Percentiles rank a stretch among this genome's conserved stretches.
Evolutionary conservation across 306 rosid genomes (phyloP).

Genomic region (Acacia crassicarpa): DNA sequence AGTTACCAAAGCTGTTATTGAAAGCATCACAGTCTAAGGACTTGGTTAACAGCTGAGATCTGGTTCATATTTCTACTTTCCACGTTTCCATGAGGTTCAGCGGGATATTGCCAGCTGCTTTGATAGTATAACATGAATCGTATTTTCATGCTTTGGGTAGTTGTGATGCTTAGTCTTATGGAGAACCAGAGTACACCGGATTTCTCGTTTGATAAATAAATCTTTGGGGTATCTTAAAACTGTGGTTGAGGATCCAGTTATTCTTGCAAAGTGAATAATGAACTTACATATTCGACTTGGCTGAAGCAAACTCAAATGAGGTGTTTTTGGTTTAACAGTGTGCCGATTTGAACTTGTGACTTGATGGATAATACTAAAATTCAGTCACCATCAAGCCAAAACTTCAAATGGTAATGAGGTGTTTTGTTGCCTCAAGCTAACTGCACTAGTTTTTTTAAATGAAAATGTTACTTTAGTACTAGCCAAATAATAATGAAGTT

Average conservation of each 20-base stretch:
- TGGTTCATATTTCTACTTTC: background rate
- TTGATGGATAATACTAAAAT: background rate
- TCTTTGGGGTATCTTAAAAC: background rate
- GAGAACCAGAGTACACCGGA: background rate
- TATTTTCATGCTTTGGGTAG: background rate
- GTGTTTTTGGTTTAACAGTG: background rate
- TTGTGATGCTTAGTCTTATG: background rate
- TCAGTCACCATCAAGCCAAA: background rate
- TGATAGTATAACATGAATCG: background rate
- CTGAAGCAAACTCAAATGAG: background rate
- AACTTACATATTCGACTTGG: background rate
- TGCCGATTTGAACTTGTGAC: background rate
- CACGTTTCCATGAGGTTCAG: background rate
- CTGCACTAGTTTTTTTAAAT: background rate
- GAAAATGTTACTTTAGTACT: background rate
- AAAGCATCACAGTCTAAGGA: background rate
- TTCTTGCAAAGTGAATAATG: background rate
- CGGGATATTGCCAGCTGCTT: background rate
- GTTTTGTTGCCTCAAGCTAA: background rate
- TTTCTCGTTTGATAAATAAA: background rate
- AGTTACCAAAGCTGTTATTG: background rate
- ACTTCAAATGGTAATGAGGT: background rate
- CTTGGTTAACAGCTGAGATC: constrained; percentile 17
- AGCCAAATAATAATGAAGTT: background rate
- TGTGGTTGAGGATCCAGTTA: background rate